Evolutionary conservation across 83 land plant genomes (phyloP).

Genomic region (Picea engelmannii): DNA sequence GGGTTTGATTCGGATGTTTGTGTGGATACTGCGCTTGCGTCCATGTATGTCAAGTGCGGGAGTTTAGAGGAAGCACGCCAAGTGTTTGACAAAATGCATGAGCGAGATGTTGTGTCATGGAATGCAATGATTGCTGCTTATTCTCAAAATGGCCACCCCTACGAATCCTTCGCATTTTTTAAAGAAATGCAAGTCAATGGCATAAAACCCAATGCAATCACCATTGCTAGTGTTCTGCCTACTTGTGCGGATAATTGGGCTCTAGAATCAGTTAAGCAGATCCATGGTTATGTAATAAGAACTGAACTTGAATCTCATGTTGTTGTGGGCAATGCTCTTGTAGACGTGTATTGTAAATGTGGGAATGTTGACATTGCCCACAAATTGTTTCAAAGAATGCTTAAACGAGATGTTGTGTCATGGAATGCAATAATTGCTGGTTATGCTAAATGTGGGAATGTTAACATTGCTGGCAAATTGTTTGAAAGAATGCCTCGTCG

Average conservation of each 20-base stretch:
- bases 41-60: background rate
- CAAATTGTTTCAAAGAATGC: slow-evolving; percentile 28
- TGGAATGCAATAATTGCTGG: slow-evolving; percentile 44
- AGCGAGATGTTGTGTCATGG: slow-evolving; percentile 8
- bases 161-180: slow-evolving; percentile 31
- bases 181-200: slow-evolving; percentile 36
- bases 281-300: slow-evolving; percentile 26
- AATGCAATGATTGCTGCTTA: background rate
- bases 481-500: background rate
- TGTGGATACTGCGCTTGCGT: background rate
- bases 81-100: slow-evolving; percentile 5
- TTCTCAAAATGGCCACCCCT: too few relatives aligned
- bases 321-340: slow-evolving; percentile 37
- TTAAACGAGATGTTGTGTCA: slow-evolving; percentile 31
- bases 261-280: slow-evolving; percentile 15
- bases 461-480: background rate
- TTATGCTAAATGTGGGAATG: slow-evolving; percentile 23
- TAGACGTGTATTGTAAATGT: slow-evolving; percentile 31
- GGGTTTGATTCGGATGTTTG: background rate
- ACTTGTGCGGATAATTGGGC: slow-evolving; percentile 25
- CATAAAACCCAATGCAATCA: slow-evolving; percentile 46
- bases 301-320: slow-evolving; percentile 15
- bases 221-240: slow-evolving; percentile 32
- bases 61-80: background rate
- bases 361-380: slow-evolving; percentile 20